Base-by-base conservation (phyloP, 2,329 filamentous ascomycete species). In the Phyllosticta citriasiana region DNA sequence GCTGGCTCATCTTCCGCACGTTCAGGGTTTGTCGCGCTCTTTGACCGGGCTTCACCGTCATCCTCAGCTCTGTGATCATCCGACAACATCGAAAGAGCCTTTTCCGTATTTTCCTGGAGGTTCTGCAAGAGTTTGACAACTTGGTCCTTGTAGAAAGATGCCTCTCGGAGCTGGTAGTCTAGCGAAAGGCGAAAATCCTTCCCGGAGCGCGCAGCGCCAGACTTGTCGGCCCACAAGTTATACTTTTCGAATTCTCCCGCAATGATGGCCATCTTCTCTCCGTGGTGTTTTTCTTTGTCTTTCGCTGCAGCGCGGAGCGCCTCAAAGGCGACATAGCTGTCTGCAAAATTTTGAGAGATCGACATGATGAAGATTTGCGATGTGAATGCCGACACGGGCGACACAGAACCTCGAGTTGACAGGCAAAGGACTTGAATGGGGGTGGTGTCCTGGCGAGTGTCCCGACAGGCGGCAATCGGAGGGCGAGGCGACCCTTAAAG, bases 121-220 rank as follows among this genome's bases (percentile, higher is more conserved):
- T 53, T 58, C 1, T 22, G 3, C 8, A 58, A 47, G 3, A 58
- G 47, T 27, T 25, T 53, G 8, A 25, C 6, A n/a, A 53, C 57
- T 4, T 65, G 63, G 27, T 60, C 56, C 25, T 58, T 63, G 47
- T 64, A 63, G 53, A 67, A 66, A 3, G 65, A 63, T 5, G 65
- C 65, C 54, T 66, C 64, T 35, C 65, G 63, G 3, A 67, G 35
- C 9, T 63, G 60, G 54, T 65, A 67, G 53, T 67, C 65, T 12
- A 67, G 27, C 2, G 66, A 67, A 16, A 64, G 56, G 12, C 63
- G 47, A 47, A 63, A 66, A 3, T 47, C 51, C 22, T 47, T 54
- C 9, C 57, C 57, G 2, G 57, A 61, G 47, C 65, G 61, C 25
- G 59, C 58, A 33, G 65, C 65, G 19, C 64, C 65, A n/a, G 66